Evolutionary conservation across 2,329 filamentous ascomycete species (phyloP).

Genomic region (Byssothecium circinans): DNA sequence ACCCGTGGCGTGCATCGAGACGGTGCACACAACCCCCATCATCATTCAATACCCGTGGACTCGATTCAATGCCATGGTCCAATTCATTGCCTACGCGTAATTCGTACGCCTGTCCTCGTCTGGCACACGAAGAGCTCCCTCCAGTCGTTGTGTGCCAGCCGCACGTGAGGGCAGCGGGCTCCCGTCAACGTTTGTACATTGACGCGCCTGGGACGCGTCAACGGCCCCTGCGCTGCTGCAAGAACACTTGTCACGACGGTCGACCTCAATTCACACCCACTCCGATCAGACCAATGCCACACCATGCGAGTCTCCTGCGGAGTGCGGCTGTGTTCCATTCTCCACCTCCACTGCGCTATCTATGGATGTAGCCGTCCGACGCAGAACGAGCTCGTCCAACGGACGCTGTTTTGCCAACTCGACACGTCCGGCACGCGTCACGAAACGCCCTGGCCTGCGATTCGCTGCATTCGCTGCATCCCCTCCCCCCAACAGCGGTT

Average conservation of each 20-base stretch:
- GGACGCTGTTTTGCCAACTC: conserved; percentile 14
- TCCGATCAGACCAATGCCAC: conserved; percentile 13
- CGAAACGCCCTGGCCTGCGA: conserved; percentile 15
- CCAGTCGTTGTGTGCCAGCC: no score
- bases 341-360: conserved; percentile 5
- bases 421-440: conserved; percentile 11
- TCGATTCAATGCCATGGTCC: no score
- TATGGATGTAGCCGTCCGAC: conserved; percentile 19
- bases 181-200: background rate
- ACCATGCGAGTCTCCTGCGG: conserved; percentile 9
- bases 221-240: conserved; percentile 30
- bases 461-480: conserved; percentile 22
- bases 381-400: conserved; percentile 4
- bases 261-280: conserved; percentile 22
- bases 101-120: no score
- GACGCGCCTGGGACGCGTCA: conserved; percentile 23
- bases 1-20: no score
- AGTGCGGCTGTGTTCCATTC: background rate
- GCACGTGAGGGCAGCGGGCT: no score
- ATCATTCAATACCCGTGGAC: no score
- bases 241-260: conserved; percentile 34
- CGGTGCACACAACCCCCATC: no score
- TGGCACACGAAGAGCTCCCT: no score
- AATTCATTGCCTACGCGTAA: no score
- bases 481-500: conserved; percentile 18